Evolutionary conservation across 805 yeast genomes (phyloP).

Genomic region (Saturnispora kantuleensis): DNA sequence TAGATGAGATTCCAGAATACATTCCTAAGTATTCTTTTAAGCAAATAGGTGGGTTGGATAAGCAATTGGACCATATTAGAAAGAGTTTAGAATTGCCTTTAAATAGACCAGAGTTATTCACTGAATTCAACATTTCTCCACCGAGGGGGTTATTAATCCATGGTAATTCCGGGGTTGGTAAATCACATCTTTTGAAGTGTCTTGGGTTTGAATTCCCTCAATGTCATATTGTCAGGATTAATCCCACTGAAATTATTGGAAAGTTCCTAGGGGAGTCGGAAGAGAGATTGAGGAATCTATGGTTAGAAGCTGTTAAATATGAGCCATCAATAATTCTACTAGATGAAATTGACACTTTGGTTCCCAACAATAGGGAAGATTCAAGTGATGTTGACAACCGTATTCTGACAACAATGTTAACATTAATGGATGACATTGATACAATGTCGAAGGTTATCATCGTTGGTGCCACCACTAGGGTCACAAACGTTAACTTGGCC

Average conservation of each 20-base stretch:
- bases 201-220: slow-evolving; percentile 61
- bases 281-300: slow-evolving; percentile 66
- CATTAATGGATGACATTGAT: slow-evolving; percentile 72
- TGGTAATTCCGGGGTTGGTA: slow-evolving; percentile 98
- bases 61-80: slow-evolving; percentile 51
- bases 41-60: slow-evolving; percentile 66
- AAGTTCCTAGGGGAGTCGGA: slow-evolving; percentile 95
- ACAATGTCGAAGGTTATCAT: slow-evolving; percentile 45
- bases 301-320: slow-evolving; percentile 73
- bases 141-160: slow-evolving; percentile 89
- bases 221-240: slow-evolving; percentile 78
- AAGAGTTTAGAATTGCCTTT: slow-evolving; percentile 74
- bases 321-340: slow-evolving; percentile 85
- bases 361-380: slow-evolving; percentile 78
- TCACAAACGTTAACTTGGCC: slow-evolving; percentile 84
- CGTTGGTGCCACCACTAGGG: slow-evolving; percentile 90
- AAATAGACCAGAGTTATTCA: slow-evolving; percentile 63
- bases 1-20: slow-evolving; percentile 29
- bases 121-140: slow-evolving; percentile 81
- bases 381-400: slow-evolving; percentile 85
- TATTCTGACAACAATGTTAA: slow-evolving; percentile 79
- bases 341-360: slow-evolving; percentile 90
- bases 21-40: slow-evolving; percentile 31
- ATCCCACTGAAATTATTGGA: slow-evolving; percentile 87
- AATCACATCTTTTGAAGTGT: slow-evolving; percentile 77